A percentile compares a stretch with the other conserved stretches of the same genome.
Conservation (phyloP, 2,329 filamentous ascomycete genomes). For the Sodiomyces alkalinus region DNA sequence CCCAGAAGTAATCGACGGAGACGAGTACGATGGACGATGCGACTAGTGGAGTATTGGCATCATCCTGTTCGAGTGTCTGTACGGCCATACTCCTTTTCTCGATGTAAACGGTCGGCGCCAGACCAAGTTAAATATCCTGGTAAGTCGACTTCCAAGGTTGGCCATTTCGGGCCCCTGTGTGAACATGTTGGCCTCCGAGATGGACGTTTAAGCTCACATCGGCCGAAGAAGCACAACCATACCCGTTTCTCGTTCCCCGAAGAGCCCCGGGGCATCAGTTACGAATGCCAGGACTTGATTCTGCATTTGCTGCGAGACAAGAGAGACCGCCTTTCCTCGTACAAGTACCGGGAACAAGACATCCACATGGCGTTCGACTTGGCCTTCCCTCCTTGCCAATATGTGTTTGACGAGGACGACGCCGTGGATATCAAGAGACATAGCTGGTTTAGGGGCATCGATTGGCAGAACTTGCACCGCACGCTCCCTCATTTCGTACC, state of each 20-base stretch:
- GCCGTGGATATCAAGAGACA: slow-evolving; percentile 83
- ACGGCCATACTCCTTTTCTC: slow-evolving; percentile 81
- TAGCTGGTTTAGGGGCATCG: slow-evolving; percentile 66
- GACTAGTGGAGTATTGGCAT: slow-evolving; percentile 96
- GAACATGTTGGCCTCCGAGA: no score
- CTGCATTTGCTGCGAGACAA: slow-evolving; percentile 57
- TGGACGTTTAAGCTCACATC: no score
- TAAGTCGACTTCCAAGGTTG: no score
- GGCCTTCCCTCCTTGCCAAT: slow-evolving; percentile 26
- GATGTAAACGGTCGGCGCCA: slow-evolving; percentile 61
- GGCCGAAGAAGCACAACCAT: no score
- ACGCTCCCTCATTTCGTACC: slow-evolving; percentile 68
- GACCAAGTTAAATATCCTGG: slow-evolving; percentile 76
- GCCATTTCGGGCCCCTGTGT: no score
- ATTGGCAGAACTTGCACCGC: slow-evolving; percentile 62
- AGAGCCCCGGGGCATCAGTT: slow-evolving; percentile 45
- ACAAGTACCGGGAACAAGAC: slow-evolving; percentile 5
- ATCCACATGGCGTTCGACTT: slow-evolving; percentile 5
- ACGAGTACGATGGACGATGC: slow-evolving; percentile 79
- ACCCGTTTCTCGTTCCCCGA: slow-evolving; percentile 60
- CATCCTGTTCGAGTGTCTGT: slow-evolving; percentile 88
- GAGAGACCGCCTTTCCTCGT: slow-evolving; percentile 58
- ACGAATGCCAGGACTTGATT: slow-evolving; percentile 65
- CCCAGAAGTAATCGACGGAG: slow-evolving; percentile 73
- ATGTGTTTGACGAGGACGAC: slow-evolving; percentile 63